A percentile compares a stretch with the other conserved stretches of the same genome.
Evolutionary conservation across 2,329 filamentous ascomycete genomes (phyloP).

Genomic region (Penicillium paneum): DNA sequence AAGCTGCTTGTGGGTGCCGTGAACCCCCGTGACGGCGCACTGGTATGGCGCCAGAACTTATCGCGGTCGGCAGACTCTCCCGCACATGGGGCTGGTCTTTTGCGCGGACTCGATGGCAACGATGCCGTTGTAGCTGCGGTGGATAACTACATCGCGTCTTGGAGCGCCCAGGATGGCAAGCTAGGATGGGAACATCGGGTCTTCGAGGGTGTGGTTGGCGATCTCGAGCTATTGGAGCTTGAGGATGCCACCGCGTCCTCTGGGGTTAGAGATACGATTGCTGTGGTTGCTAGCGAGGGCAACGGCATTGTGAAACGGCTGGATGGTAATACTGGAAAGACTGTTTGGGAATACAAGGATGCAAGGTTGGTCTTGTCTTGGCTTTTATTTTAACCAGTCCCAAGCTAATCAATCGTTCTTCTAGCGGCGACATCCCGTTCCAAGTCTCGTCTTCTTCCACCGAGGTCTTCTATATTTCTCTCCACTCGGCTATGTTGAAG

Average conservation of each 20-base stretch:
- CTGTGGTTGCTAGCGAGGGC: slow-evolving; percentile 57
- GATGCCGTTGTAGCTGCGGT: slow-evolving; percentile 72
- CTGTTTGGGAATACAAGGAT: slow-evolving; percentile 76
- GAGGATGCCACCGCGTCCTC: slow-evolving; percentile 52
- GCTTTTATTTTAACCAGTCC: background rate
- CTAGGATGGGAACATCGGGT: slow-evolving; percentile 70
- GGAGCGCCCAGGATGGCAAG: slow-evolving; percentile 79
- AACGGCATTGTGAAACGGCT: slow-evolving; percentile 65
- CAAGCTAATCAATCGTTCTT: slow-evolving; percentile 20
- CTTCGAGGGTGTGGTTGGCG: slow-evolving; percentile 41
- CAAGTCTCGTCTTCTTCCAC: slow-evolving; percentile 69
- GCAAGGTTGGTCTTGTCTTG: slow-evolving; percentile 43
- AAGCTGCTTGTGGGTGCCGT: slow-evolving; percentile 79
- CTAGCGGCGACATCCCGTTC: slow-evolving; percentile 66
- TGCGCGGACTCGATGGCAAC: slow-evolving; percentile 75
- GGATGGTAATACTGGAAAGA: slow-evolving; percentile 66
- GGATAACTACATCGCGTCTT: slow-evolving; percentile 68
- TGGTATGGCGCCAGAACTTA: slow-evolving; percentile 83
- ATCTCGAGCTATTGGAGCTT: slow-evolving; percentile 72
- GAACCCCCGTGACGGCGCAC: slow-evolving; percentile 76
- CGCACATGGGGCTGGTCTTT: slow-evolving; percentile 36
- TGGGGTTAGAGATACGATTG: slow-evolving; percentile 61
- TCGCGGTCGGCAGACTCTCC: slow-evolving; percentile 41
- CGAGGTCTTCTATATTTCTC: slow-evolving; percentile 71
- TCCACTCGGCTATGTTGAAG: slow-evolving; percentile 63